Percentiles rank a stretch among this genome's conserved stretches.
These are phyloP conservation scores for Leccinum imitatum DNA, from an alignment of 768 basidiomycete genomes.

Conservation along the genomic window DNA sequence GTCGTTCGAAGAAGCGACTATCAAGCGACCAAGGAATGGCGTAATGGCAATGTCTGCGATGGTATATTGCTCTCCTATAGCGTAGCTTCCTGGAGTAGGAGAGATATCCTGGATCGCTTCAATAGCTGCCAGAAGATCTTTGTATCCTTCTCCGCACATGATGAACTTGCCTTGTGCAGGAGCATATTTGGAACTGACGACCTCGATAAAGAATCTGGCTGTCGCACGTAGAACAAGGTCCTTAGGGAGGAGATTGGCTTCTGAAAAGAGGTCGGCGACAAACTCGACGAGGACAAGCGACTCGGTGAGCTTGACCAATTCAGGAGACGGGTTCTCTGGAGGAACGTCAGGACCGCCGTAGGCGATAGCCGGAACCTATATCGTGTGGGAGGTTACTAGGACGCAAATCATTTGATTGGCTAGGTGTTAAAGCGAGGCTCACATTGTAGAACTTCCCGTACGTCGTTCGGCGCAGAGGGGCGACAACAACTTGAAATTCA, in stretches of 20 bases:
- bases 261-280: constrained; percentile 57
- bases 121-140: constrained; percentile 41
- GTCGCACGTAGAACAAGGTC: constrained; percentile 58
- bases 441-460: too few relatives aligned
- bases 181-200: constrained; percentile 45
- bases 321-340: constrained; percentile 56
- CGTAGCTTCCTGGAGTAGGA: constrained; percentile 39
- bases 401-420: too few relatives aligned
- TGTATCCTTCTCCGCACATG: constrained; percentile 39
- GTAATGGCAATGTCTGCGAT: too few relatives aligned
- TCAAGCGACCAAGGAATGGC: too few relatives aligned
- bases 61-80: too few relatives aligned
- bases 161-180: constrained; percentile 40
- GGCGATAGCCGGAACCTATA: constrained; percentile 39
- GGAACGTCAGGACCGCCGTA: constrained; percentile 61
- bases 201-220: constrained; percentile 63
- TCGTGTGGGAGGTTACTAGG: neutral
- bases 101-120: constrained; percentile 53
- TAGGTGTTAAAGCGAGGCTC: too few relatives aligned
- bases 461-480: too few relatives aligned
- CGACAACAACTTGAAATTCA: too few relatives aligned
- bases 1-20: too few relatives aligned
- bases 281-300: constrained; percentile 68
- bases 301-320: constrained; percentile 61
- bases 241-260: constrained; percentile 48